Evolutionary conservation across 108 stramenopile species (phyloP).

Genomic region (Nitzschia sp.): DNA sequence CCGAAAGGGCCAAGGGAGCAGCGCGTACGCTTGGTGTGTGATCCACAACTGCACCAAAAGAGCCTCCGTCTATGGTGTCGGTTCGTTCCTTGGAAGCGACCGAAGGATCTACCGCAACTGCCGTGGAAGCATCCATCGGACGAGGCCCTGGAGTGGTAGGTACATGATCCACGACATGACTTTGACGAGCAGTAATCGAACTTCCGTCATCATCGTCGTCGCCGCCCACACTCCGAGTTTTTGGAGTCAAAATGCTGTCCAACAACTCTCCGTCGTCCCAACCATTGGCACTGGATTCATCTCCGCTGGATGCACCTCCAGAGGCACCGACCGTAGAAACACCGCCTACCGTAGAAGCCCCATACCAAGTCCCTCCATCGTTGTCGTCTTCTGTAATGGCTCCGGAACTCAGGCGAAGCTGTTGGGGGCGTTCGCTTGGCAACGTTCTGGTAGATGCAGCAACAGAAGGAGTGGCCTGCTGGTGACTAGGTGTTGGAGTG

Average conservation of each 20-base stretch:
- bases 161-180: constrained; percentile 36
- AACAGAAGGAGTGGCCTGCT: not conserved
- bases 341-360: constrained; percentile 37
- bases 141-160: constrained; percentile 6
- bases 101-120: constrained; percentile 29
- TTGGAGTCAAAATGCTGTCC: constrained; percentile 22
- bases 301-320: constrained; percentile 14
- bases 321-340: constrained; percentile 24
- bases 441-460: constrained; percentile 26
- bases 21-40: constrained; percentile 28
- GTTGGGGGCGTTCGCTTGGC: constrained; percentile 4
- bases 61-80: constrained; percentile 15
- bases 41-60: constrained; percentile 34
- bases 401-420: no score
- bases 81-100: constrained; percentile 30
- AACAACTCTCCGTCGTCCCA: constrained; percentile 32
- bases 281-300: constrained; percentile 11
- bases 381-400: constrained; percentile 10
- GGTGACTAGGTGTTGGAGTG: constrained; percentile 30
- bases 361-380: constrained; percentile 31
- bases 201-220: no score
- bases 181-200: not conserved
- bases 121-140: constrained; percentile 24
- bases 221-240: not conserved
- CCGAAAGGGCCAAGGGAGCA: not conserved